These are phyloP conservation scores for Leishmania aethiopica DNA, from an alignment of 208 protist species.

Conservation along the genomic window DNA sequence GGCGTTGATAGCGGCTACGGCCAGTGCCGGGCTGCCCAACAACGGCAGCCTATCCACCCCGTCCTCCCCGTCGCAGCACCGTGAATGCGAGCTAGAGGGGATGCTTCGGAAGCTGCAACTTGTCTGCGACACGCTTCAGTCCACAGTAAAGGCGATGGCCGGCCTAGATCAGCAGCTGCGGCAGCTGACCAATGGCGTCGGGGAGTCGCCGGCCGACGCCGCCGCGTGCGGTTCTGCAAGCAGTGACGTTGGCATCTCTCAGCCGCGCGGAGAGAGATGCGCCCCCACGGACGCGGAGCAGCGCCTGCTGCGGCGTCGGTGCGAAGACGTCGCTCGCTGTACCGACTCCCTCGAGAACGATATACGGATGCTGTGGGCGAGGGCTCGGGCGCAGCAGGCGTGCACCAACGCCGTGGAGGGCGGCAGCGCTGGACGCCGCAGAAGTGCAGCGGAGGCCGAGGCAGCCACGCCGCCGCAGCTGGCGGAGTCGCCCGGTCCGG, in stretches of 20 bases:
- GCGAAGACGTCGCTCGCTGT: slow-evolving; percentile 3
- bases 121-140: slow-evolving; percentile 5
- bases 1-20: background rate
- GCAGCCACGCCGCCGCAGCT: background rate
- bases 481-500: background rate
- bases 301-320: slow-evolving; percentile 3
- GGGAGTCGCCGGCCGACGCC: background rate
- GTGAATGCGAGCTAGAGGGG: slow-evolving; percentile 8
- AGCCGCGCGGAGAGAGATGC: background rate
- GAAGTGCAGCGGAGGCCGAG: background rate
- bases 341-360: slow-evolving; percentile 32
- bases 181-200: background rate
- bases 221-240: background rate
- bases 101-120: slow-evolving; percentile 21
- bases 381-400: background rate
- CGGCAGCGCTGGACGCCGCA: background rate
- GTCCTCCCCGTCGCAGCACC: background rate
- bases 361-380: slow-evolving; percentile 12
- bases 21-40: too few species aligned
- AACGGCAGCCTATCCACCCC: background rate
- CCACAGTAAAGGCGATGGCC: background rate
- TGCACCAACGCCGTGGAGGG: background rate
- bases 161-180: slow-evolving; percentile 19
- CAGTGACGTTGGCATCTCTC: background rate
- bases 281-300: background rate